phyloP scores from a whole-genome alignment of 1,284 basidiomycete genomes.

The Pseudozyma pruni region DNA sequence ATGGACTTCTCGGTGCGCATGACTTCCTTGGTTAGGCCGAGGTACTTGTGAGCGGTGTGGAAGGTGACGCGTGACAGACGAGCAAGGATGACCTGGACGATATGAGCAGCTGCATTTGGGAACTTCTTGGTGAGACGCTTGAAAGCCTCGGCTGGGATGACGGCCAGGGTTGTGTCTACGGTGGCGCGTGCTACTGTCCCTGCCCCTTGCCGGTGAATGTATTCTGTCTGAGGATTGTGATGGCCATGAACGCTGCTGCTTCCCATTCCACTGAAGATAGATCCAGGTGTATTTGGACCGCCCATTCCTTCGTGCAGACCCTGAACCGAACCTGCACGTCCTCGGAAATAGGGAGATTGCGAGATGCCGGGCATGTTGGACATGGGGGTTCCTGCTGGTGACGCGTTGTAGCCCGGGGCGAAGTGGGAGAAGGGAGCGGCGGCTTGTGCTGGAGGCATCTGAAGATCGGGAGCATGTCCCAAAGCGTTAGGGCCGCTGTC shows the following conservation, averaged over 20 bases:
- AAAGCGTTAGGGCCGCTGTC: conserved; percentile 20
- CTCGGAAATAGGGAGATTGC: conserved; percentile 34
- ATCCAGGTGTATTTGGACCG: conserved; percentile 54
- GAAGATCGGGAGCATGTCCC: conserved; percentile 43
- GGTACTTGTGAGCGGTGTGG: conserved; percentile 90
- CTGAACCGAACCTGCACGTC: conserved; percentile 25
- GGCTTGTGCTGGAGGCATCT: conserved; percentile 58
- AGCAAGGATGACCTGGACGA: conserved; percentile 96
- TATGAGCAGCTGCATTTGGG: conserved; percentile 95
- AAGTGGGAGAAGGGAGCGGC: conserved; percentile 55
- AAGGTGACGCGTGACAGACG: conserved; percentile 97
- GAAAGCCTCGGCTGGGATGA: conserved; percentile 98
- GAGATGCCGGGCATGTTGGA: conserved; percentile 13
- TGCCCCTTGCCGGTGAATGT: conserved; percentile 36
- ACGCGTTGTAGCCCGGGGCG: conserved; percentile 18
- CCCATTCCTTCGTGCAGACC: conserved; percentile 27
- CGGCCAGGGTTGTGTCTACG: conserved; percentile 94
- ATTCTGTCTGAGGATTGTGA: conserved; percentile 9
- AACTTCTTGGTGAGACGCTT: conserved; percentile 88
- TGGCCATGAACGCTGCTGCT: conserved; percentile 38
- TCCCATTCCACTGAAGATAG: conserved; percentile 50
- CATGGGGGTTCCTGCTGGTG: conserved; percentile 24
- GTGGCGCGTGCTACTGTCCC: conserved; percentile 82
- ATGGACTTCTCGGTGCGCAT: conserved; percentile 95
- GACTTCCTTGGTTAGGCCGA: conserved; percentile 93